Evolutionary conservation across 768 basidiomycete species (phyloP), one percentile per base, ranked within the genome.

Genomic region (Royoungia palumana): DNA sequence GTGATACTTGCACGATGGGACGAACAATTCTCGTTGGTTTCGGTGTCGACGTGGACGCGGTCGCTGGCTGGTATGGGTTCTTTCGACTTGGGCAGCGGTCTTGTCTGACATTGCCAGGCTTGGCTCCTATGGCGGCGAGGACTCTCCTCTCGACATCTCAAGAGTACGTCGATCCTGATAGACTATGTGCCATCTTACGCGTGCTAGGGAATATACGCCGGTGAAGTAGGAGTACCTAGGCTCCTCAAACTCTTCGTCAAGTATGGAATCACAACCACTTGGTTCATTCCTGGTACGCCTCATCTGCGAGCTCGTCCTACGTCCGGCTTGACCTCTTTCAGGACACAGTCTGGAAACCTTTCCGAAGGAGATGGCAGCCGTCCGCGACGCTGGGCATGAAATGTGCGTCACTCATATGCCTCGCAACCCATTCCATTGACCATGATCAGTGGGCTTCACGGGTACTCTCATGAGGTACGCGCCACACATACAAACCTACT

Each of bases 281-380:
- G 85, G 84, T 89, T 87, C 63, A 86, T 87, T 46, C 84, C 85
- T 21, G 86, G 84, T 78, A 56, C 21, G 51, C 35, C 2, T 14
- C 4, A 13, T 34, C 11, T 19, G 9, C 9, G 17, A 35, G 35
- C 10, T 49, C 13, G 36, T 34, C 13, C 27, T 17, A 27, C n/a
- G 20, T 25, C 22, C 30, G 4, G 6, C 21, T 44, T 48, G 39
- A 46, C 28, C 34, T 30, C 14, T 6, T 12, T 8, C 49, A 80
- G 82, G 83, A 2, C 86, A 89, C 56, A 83, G 82, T 51, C 66
- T 88, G 44, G 86, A 88, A 57, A 87, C 86, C 0, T 89, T 89
- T 62, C 84, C 85, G 0, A 70, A 80, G 40, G 70, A 87, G 62
- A 82, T 85, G 78, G 80, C 77, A 30, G 77, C 79, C 5, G 81